Evolutionary conservation across 2,329 filamentous ascomycete genomes (phyloP).

Genomic region (Cladophialophora yegresii): DNA sequence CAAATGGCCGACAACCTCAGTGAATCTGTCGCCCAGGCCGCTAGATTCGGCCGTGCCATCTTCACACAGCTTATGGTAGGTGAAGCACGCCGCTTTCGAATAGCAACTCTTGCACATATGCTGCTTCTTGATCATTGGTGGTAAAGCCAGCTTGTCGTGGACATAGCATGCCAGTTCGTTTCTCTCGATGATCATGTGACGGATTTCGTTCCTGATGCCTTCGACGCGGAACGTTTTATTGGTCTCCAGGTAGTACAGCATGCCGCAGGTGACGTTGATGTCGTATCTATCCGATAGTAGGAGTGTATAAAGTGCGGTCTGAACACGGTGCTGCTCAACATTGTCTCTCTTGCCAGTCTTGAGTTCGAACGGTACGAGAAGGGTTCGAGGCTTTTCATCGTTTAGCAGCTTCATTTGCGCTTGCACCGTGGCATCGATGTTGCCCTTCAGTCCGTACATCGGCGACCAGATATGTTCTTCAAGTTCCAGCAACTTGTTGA

Average conservation of each 20-base stretch:
- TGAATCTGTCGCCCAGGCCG: slow-evolving; percentile 77
- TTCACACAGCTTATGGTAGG: slow-evolving; percentile 89
- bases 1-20: slow-evolving; percentile 77
- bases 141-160: slow-evolving; percentile 77
- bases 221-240: slow-evolving; percentile 84
- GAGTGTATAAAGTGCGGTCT: slow-evolving; percentile 92
- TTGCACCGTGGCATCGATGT: slow-evolving; percentile 95
- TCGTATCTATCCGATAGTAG: slow-evolving; percentile 92
- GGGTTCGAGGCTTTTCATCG: slow-evolving; percentile 57
- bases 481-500: slow-evolving; percentile 92
- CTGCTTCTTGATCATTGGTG: slow-evolving; percentile 80
- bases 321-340: slow-evolving; percentile 80
- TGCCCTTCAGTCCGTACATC: slow-evolving; percentile 94
- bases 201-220: slow-evolving; percentile 80
- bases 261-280: slow-evolving; percentile 82
- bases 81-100: slow-evolving; percentile 85
- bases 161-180: slow-evolving; percentile 87
- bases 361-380: slow-evolving; percentile 91
- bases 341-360: slow-evolving; percentile 85
- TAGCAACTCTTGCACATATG: slow-evolving; percentile 86
- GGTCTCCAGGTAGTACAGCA: slow-evolving; percentile 93
- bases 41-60: slow-evolving; percentile 78
- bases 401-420: slow-evolving; percentile 73
- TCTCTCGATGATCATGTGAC: slow-evolving; percentile 95
- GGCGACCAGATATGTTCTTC: slow-evolving; percentile 99